Evolutionary conservation across 202 grass and related monocot species (phyloP).

Genomic region (Bolboschoenoplectus hybrid): DNA sequence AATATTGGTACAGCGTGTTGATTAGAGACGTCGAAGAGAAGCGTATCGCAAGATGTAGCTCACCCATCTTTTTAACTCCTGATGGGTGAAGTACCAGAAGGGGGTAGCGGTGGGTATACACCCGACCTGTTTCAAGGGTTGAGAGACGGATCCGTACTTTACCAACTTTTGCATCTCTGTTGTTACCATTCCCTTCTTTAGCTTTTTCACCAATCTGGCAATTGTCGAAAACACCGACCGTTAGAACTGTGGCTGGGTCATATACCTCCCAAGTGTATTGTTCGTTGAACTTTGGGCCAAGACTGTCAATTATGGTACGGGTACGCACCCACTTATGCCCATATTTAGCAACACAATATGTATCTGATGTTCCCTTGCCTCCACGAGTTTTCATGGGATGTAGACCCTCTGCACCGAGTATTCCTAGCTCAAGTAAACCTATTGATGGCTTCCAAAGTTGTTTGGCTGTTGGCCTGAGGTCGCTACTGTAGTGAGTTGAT

Average conservation of each 20-base stretch:
- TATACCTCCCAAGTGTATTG: constrained; percentile 98
- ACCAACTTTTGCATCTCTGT: constrained; percentile 81
- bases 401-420: constrained; percentile 76
- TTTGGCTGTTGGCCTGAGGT: constrained; percentile 93
- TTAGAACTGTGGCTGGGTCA: constrained; percentile 87
- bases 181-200: constrained; percentile 52
- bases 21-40: constrained; percentile 86
- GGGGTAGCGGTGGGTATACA: constrained; percentile 91
- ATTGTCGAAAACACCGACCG: constrained; percentile 95
- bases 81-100: constrained; percentile 93
- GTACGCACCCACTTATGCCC: constrained; percentile 90
- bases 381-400: constrained; percentile 94
- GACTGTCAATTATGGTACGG: constrained; percentile 81
- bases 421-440: constrained; percentile 92
- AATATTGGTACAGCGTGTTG: constrained; percentile 86
- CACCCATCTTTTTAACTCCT: constrained; percentile 97
- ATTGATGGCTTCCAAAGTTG: constrained; percentile 97
- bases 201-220: constrained; percentile 74
- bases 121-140: constrained; percentile 88
- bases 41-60: constrained; percentile 87
- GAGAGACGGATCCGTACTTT: constrained; percentile 95
- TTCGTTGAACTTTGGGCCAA: constrained; percentile 85
- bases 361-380: constrained; percentile 92
- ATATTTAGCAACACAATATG: constrained; percentile 98
- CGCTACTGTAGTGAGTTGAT: constrained; percentile 92